Evolutionary conservation across 2,329 filamentous ascomycete species (phyloP).

Genomic region (Hymenoscyphus fructigenus): DNA sequence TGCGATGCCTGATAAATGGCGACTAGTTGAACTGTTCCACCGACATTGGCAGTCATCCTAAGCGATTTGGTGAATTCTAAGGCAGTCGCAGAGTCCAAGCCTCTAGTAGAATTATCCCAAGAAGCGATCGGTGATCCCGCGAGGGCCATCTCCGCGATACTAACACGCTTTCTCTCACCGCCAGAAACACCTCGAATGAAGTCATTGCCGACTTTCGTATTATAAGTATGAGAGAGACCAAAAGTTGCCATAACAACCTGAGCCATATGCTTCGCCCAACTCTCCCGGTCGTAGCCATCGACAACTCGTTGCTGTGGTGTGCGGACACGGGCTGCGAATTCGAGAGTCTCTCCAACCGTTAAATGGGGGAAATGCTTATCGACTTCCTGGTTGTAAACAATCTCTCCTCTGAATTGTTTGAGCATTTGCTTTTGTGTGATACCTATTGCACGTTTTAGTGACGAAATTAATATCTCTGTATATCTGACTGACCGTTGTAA

Average conservation of each 20-base stretch:
- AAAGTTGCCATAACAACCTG: conserved; percentile 71
- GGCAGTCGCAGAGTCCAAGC: conserved; percentile 72
- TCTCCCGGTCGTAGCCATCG: conserved; percentile 56
- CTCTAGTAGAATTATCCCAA: conserved; percentile 52
- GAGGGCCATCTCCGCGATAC: conserved; percentile 72
- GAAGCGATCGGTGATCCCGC: conserved; percentile 48
- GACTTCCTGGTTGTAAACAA: conserved; percentile 74
- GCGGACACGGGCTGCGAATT: conserved; percentile 68
- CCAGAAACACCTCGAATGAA: conserved; percentile 69
- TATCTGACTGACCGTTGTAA: conserved; percentile 61
- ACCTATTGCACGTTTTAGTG: conserved; percentile 46
- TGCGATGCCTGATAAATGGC: conserved; percentile 74
- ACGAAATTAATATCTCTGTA: conserved; percentile 52
- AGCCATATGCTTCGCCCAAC: conserved; percentile 43
- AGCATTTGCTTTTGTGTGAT: conserved; percentile 50
- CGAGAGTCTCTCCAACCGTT: conserved; percentile 71
- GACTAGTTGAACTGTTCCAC: conserved; percentile 61
- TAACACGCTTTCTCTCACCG: conserved; percentile 76
- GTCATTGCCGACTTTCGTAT: conserved; percentile 75
- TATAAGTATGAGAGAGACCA: conserved; percentile 68
- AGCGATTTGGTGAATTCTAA: conserved; percentile 71
- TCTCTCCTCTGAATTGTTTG: conserved; percentile 61
- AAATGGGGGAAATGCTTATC: conserved; percentile 76
- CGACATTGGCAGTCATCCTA: conserved; percentile 63
- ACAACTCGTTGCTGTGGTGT: conserved; percentile 60